Base-by-base conservation (phyloP, 225 moss, liverwort and hornwort species). In the Climacium dendroides region DNA sequence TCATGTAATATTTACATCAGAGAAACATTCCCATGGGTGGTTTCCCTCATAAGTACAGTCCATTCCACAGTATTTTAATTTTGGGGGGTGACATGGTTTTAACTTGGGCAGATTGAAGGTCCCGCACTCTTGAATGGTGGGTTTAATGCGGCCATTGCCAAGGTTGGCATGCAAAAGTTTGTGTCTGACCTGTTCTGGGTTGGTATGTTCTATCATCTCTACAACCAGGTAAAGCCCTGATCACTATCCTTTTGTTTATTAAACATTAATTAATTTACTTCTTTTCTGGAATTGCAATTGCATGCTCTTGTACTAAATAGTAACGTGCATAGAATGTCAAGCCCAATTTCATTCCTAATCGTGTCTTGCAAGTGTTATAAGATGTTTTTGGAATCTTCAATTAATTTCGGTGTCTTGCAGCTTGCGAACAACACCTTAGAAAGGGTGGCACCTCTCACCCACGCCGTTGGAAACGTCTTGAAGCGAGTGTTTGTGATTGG, bases 401-500 rank as follows among this genome's bases (percentile, higher is more conserved):
- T 15, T 45, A 52, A 9, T 35, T 78, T 28, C 71, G 86, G 20
- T 86, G 25, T 88, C 84, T 70, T 90, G 79, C 95, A 95, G 95
- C 95, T 99, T 83, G 99, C 97, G 11, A 96, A 94, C 91, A 99
- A 99, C 89, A 99, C 99, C 53, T 85, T 99, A 84, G 99, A 99
- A 92, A 95, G 99, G 88, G 99, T 99, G 32, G 96, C 95, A 57
- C 99, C 99, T 47, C 95, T 99, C 61, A 97, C 99, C 43, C 99
- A 99, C 80, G 97, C 99, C 3, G 99, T 99, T 17, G 97, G 99
- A 70, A 99, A 99, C 88, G 99, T 99, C 64, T 90, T 99, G 90
- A 99, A 99, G 95, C 93, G 97, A 87, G 97, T 99, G 81, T 99
- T 99, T n/a, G 97, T 99, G 53, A 99, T 99, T 80, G 99, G 96